Percentiles rank a stretch among this genome's conserved stretches.
These are phyloP conservation scores for Fusarium coffeatum DNA, from an alignment of 2,329 filamentous ascomycete genomes.

Conservation along the genomic window DNA sequence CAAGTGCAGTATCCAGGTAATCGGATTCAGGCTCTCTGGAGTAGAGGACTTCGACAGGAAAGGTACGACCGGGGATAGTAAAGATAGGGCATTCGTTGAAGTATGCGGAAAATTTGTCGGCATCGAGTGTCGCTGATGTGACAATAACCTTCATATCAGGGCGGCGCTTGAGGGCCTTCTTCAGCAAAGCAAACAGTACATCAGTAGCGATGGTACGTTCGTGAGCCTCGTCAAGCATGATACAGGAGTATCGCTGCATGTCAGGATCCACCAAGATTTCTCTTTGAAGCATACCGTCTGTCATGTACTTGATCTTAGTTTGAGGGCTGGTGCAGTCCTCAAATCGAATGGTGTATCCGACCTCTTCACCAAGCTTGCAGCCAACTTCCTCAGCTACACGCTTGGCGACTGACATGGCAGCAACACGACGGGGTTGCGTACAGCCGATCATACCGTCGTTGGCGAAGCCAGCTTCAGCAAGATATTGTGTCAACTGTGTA, in stretches of 20 bases:
- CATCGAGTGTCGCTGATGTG: conserved; percentile 94
- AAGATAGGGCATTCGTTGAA: conserved; percentile 98
- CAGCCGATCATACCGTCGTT: conserved; percentile 92
- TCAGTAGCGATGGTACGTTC: conserved; percentile 97
- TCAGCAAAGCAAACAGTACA: conserved; percentile 91
- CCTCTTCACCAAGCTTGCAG: conserved; percentile 88
- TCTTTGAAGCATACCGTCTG: conserved; percentile 96
- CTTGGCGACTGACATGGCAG: conserved; percentile 96
- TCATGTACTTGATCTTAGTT: conserved; percentile 99
- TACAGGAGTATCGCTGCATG: conserved; percentile 89
- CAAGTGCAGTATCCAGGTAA: conserved; percentile 92
- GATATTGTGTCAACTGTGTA: conserved; percentile 93
- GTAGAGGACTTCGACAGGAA: conserved; percentile 95
- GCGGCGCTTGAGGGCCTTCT: conserved; percentile 88
- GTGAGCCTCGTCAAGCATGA: conserved; percentile 98
- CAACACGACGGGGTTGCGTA: conserved; percentile 95
- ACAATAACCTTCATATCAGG: conserved; percentile 95
- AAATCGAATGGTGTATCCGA: conserved; percentile 97
- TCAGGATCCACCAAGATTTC: conserved; percentile 95
- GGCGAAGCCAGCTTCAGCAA: conserved; percentile 91
- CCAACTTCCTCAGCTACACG: conserved; percentile 97
- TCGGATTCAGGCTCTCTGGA: conserved; percentile 94
- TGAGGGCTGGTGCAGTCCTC: conserved; percentile 90
- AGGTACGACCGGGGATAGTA: conserved; percentile 94
- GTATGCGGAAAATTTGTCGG: conserved; percentile 96